Percentiles rank a stretch among this genome's conserved stretches.
Conservation (phyloP, 1,284 basidiomycete genomes). For the Fomitopsis pinicola region DNA sequence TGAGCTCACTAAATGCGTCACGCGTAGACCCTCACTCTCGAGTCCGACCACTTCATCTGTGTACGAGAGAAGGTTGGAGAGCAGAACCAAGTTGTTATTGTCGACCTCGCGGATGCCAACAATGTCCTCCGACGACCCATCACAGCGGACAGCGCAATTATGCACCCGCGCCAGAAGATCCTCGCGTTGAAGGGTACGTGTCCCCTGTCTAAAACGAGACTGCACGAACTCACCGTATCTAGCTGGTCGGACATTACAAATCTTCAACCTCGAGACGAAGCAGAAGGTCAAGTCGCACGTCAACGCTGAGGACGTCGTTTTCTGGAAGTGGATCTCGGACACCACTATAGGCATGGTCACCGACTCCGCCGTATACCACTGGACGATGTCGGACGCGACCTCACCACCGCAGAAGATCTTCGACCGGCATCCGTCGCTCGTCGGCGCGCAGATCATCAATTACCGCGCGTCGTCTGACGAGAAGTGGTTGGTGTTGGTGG, state of each 20-base stretch:
- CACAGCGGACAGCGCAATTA: constrained; percentile 96
- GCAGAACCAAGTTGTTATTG: constrained; percentile 95
- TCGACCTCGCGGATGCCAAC: constrained; percentile 93
- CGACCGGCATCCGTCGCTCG: constrained; percentile 93
- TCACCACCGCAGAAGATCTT: constrained; percentile 88
- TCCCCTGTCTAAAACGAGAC: background rate
- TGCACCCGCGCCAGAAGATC: constrained; percentile 98
- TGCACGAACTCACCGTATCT: background rate
- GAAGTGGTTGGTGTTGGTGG: constrained; percentile 96
- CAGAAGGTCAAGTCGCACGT: constrained; percentile 96
- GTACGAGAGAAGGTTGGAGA: constrained; percentile 87
- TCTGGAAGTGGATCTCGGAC: constrained; percentile 98
- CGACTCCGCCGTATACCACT: constrained; percentile 92
- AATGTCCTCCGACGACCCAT: constrained; percentile 97
- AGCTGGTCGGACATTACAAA: constrained; percentile 94
- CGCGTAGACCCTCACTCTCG: constrained; percentile 79
- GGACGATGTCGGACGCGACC: constrained; percentile 76
- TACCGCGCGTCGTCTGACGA: constrained; percentile 92
- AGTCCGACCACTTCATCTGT: constrained; percentile 97
- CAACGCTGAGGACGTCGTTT: constrained; percentile 93
- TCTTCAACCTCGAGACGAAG: constrained; percentile 98
- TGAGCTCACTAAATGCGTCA: background rate
- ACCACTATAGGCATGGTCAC: constrained; percentile 95
- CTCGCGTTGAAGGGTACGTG: constrained; percentile 87
- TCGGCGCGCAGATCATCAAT: constrained; percentile 97